Percentiles rank a stretch among this genome's conserved stretches.
Conservation (phyloP, 148 eudicot genomes). For the Silene uniflora region DNA sequence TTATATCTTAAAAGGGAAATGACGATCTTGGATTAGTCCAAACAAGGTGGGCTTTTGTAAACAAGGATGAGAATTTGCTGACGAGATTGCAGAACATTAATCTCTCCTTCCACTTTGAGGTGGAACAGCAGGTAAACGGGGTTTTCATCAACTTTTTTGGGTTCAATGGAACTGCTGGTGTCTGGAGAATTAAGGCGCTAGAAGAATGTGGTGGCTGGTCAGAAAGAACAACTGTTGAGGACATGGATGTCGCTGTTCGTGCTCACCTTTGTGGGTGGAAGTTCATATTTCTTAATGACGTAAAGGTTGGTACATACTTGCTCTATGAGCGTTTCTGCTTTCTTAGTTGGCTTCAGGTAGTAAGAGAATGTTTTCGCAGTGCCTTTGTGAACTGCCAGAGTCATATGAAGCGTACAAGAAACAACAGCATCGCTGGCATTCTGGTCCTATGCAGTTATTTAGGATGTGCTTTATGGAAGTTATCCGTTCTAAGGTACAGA, state of each 20-base stretch:
- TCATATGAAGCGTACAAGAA: slow-evolving; percentile 95
- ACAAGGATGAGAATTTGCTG: slow-evolving; percentile 92
- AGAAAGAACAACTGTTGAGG: slow-evolving; percentile 94
- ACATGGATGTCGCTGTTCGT: slow-evolving; percentile 99
- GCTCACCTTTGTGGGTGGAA: slow-evolving; percentile 99
- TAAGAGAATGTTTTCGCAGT: slow-evolving; percentile 46
- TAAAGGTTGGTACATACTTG: slow-evolving; percentile 48
- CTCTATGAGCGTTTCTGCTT: neutral
- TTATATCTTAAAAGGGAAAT: slow-evolving; percentile 48
- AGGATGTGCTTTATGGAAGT: slow-evolving; percentile 81
- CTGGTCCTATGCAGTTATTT: slow-evolving; percentile 98
- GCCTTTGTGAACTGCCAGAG: slow-evolving; percentile 95
- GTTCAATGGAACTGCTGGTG: slow-evolving; percentile 99
- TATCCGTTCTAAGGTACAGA: slow-evolving; percentile 73
- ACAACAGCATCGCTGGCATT: slow-evolving; percentile 99
- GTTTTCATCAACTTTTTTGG: slow-evolving; percentile 90
- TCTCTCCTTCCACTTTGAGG: slow-evolving; percentile 91
- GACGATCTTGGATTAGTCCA: slow-evolving; percentile 88
- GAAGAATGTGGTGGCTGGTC: slow-evolving; percentile 99
- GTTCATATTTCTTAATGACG: slow-evolving; percentile 82
- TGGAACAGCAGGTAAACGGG: slow-evolving; percentile 98
- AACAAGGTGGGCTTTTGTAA: slow-evolving; percentile 91
- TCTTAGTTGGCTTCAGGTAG: slow-evolving; percentile 4
- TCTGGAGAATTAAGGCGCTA: slow-evolving; percentile 91
- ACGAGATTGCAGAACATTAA: slow-evolving; percentile 91